Evolutionary conservation across 2,329 filamentous ascomycete species (phyloP), one percentile per base, ranked within the genome.

Genomic region (Beauveria caledonica): DNA sequence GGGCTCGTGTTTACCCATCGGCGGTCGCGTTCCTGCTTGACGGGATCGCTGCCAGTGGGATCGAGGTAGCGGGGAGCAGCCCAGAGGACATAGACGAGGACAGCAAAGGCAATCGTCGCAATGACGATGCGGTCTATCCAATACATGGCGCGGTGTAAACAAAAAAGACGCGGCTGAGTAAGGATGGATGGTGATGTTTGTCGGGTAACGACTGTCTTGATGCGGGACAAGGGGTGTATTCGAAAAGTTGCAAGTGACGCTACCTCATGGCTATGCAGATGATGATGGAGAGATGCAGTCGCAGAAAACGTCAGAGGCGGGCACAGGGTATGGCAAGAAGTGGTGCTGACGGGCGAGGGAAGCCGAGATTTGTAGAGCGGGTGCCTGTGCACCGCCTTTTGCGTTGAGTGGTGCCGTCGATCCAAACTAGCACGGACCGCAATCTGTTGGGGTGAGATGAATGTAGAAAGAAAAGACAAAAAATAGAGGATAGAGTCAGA

Each of bases 1-100:
- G 84, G 84, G 15, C 88, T 90, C 19, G 82, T 87, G 50, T 83
- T 78, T 52, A 92, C 83, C 89, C 89, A 93, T 65, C 73, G 76
- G 61, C 76, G 75, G 69, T 90, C 86, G 65, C 86, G 84, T 57
- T 78, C 75, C 54, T 81, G 79, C 72, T 87, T 85, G 55, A 84
- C 83, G 40, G 79, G 79, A 62, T 80, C 77, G 61, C 82, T 84
- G n/a, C 78, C 79, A n/a, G 82, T 82, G 2, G 87, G 87, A 62
- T 87, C 83, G 63, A 88, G 78, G 48, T 79, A 71, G 58, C 77
- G 76, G 49, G 84, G 80, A 7, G 88, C 68, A 33, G 78, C 71
- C 68, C 77, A 80, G 52, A 80, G 72, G 53, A 77, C 62, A 64
- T 85, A 76, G 62, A 80, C 72, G 65, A 84, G 60, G 49, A 76